Evolutionary conservation across 78 protist genomes (phyloP).

Genomic region (Mantamonas sphyraenae): DNA sequence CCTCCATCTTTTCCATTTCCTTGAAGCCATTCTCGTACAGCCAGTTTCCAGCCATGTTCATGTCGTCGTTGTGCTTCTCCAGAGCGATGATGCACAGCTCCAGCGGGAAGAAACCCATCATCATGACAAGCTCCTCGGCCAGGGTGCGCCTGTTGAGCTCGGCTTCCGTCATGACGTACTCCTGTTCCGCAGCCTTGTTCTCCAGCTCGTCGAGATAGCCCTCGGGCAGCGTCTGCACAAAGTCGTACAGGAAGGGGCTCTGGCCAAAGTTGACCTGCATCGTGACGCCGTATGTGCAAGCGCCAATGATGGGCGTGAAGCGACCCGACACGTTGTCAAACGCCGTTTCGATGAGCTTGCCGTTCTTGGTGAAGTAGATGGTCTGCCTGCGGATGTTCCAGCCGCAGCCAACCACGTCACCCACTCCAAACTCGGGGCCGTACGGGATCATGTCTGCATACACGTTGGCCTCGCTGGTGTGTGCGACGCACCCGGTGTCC

Average conservation of each 20-base stretch:
- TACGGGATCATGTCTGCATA: too few species aligned
- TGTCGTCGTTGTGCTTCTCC: constrained; percentile 4
- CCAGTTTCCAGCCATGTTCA: not conserved
- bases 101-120: constrained; percentile 6
- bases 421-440: too few species aligned
- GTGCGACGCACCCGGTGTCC: too few species aligned
- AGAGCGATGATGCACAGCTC: constrained; percentile 1
- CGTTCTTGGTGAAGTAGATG: not conserved
- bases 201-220: not conserved
- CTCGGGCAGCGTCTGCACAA: too few species aligned
- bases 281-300: not conserved
- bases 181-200: not conserved
- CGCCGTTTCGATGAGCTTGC: not conserved
- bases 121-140: constrained; percentile 6
- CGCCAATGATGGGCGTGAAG: not conserved
- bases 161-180: not conserved
- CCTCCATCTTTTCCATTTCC: not conserved
- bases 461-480: too few species aligned
- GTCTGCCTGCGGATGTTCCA: too few species aligned
- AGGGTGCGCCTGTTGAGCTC: not conserved
- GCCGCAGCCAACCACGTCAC: too few species aligned
- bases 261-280: not conserved
- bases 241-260: not conserved
- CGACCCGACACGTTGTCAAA: not conserved
- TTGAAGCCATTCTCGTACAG: not conserved